These are phyloP conservation scores for Tylopilus balloui DNA, from an alignment of 768 basidiomycete genomes.

Conservation along the genomic window DNA sequence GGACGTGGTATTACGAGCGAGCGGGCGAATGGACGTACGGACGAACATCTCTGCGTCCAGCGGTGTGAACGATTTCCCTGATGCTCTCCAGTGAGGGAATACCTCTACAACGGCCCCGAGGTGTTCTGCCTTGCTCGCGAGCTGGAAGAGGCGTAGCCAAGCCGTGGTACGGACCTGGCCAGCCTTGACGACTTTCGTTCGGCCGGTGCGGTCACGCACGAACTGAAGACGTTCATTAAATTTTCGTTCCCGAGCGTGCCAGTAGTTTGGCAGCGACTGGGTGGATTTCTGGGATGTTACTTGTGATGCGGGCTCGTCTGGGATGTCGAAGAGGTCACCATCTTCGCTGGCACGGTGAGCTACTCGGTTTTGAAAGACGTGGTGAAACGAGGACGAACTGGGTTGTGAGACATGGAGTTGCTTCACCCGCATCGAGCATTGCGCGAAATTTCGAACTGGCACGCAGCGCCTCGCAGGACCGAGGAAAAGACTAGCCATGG, in stretches of 20 bases:
- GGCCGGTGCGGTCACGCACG: conserved; percentile 28
- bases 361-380: background rate
- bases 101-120: conserved; percentile 42
- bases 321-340: conserved; percentile 11
- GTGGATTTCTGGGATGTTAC: background rate
- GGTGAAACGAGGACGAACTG: conserved; percentile 18
- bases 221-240: conserved; percentile 26
- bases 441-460: conserved; percentile 3
- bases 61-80: conserved; percentile 36
- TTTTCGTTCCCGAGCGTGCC: conserved; percentile 16
- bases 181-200: conserved; percentile 25
- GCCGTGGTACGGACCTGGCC: conserved; percentile 41
- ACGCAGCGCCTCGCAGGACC: conserved; percentile 10
- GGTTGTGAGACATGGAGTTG: conserved; percentile 20
- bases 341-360: conserved; percentile 11
- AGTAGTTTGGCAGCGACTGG: background rate
- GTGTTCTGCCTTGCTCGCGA: conserved; percentile 48
- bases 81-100: conserved; percentile 49
- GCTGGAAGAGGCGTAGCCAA: conserved; percentile 49
- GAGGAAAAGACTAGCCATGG: conserved; percentile 18
- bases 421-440: conserved; percentile 4
- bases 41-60: conserved; percentile 47
- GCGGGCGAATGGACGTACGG: conserved; percentile 40
- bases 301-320: conserved; percentile 1
- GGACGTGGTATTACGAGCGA: background rate